Conservation (phyloP, 768 basidiomycete genomes). For the Postia placenta region DNA sequence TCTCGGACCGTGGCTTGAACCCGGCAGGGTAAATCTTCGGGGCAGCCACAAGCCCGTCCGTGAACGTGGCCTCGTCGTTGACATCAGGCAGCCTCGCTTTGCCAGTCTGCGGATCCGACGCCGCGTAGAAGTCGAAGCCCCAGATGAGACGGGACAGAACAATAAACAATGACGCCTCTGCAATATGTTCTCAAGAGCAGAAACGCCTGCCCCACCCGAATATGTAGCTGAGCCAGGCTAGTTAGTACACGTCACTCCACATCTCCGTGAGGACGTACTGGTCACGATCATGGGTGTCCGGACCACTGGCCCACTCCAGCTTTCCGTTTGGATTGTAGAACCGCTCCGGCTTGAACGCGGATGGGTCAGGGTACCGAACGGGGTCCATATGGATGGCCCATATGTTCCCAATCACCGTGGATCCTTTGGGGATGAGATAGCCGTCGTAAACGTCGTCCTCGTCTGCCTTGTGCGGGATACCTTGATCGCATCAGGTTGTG, state of each 20-base stretch:
- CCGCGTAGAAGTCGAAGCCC: constrained; percentile 17
- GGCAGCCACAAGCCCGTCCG: background rate
- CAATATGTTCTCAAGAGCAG: constrained; percentile 15
- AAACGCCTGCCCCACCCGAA: constrained; percentile 17
- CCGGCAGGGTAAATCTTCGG: constrained; percentile 1
- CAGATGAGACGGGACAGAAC: constrained; percentile 19
- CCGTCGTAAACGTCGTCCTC: no score
- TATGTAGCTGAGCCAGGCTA: constrained; percentile 6
- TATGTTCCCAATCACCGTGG: no score
- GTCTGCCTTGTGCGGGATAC: no score
- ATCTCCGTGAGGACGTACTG: background rate
- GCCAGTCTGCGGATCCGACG: constrained; percentile 7
- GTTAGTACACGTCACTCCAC: background rate
- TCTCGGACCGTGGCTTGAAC: constrained; percentile 1
- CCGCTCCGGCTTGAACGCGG: constrained; percentile 35
- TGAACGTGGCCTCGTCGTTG: constrained; percentile 4
- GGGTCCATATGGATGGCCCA: no score
- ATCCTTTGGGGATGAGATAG: no score
- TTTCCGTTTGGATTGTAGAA: constrained; percentile 11
- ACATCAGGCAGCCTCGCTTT: background rate
- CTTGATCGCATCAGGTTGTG: background rate
- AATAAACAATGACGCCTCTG: constrained; percentile 19
- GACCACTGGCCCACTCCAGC: background rate
- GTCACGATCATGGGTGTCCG: constrained; percentile 1
- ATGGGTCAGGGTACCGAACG: no score